Evolutionary conservation across 257 asterid genomes (phyloP), one percentile per base, ranked within the genome.

Genomic region (Solanum infundibuliforme): DNA sequence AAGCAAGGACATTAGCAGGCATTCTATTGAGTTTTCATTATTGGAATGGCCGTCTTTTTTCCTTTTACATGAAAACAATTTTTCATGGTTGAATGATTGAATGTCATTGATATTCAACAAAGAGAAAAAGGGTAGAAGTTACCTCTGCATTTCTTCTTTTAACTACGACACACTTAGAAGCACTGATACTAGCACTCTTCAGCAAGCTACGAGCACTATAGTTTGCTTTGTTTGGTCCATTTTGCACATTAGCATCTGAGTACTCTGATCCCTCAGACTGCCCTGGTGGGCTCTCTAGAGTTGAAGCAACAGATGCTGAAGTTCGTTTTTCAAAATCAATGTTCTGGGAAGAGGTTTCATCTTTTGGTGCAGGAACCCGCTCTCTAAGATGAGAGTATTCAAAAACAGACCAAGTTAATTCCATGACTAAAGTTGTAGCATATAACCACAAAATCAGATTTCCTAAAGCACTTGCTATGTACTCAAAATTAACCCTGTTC

Each of bases 171-270:
- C 99, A 96, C 90, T 94, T 94, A 25, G 99, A 96, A 74, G 92
- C 99, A 83, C 99, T 96, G 83, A 95, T 96, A 83, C 98, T 96
- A 86, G 98, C 97, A 86, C 99, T 96, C 94, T 97, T 97, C 90
- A 95, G 92, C 94, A 97, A 92, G 94, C 98, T 93, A 66, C 98
- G 98, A 74, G 95, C 96, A 85, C 94, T 93, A 83, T 88, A 91
- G 91, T 92, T 92, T 82, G 93, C 89, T 84, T 92, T 90, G 74
- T 75, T 91, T 84, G 89, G 90, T 77, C 92, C 94, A 88, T 87
- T 90, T 87, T 90, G 89, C 52, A 86, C 68, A 87, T 23, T 87
- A 43, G 88, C 92, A 52, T 90, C 91, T 6, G 81, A 21, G 83
- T 79, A 62, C 27, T 87, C 94, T 36, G 92, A 84, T 86, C 93